Conservation (phyloP, 106 monocot species). For the Amphibolis antarctica region DNA sequence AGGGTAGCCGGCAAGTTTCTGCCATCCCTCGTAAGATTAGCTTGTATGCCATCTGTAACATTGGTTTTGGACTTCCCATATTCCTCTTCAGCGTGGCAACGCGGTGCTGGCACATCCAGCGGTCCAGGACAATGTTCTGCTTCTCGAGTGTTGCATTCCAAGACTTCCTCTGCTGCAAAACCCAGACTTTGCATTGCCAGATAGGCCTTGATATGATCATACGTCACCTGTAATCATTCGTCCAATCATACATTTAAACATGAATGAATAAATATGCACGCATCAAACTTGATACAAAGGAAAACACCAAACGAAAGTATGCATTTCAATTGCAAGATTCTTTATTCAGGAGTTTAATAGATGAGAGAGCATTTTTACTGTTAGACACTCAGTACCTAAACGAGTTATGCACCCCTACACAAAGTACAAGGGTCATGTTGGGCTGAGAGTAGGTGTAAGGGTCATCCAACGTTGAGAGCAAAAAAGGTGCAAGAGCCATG, state of each 20-base stretch:
- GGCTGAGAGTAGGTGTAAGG: too few species aligned
- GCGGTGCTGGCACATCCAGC: constrained; percentile 6
- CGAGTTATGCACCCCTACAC: too few species aligned
- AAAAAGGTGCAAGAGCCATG: too few species aligned
- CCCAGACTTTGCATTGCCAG: constrained; percentile 53
- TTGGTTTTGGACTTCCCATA: not conserved
- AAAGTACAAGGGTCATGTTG: too few species aligned
- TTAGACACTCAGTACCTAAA: too few species aligned
- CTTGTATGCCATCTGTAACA: not conserved
- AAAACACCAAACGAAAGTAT: not conserved
- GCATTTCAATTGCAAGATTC: not conserved
- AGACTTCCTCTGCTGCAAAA: constrained; percentile 28
- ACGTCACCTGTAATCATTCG: constrained; percentile 43
- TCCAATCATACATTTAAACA: not conserved
- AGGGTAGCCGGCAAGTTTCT: not conserved
- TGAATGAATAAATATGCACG: not conserved
- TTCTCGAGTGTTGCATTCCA: constrained; percentile 8
- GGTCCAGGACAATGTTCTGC: not conserved
- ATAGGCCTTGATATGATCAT: constrained; percentile 52
- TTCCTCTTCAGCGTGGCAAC: not conserved
- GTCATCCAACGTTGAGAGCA: too few species aligned
- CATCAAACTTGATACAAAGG: not conserved
- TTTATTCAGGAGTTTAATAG: too few species aligned
- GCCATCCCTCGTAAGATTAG: not conserved
- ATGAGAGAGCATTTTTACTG: too few species aligned